Base-by-base conservation (phyloP, 768 basidiomycete genomes). In the Cyclocybe aegerita region DNA sequence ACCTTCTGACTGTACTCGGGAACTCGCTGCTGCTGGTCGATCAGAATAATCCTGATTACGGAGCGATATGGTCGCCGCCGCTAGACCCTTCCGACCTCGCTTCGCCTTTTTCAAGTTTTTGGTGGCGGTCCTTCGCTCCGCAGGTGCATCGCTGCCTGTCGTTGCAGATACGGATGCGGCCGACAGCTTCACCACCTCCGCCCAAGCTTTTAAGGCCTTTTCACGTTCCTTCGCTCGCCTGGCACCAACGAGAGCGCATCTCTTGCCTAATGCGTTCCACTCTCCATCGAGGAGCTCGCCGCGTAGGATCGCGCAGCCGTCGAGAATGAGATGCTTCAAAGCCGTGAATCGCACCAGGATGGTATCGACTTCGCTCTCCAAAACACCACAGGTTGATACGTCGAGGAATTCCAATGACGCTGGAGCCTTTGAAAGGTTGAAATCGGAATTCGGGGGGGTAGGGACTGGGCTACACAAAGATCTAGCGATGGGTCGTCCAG, bases 261-360 rank as follows among this genome's bases (percentile, higher is more conserved):
- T 0, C 75, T 60, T 53, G 0, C 88, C 89, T 2, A 93, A 58
- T 4, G 76, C 75, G 6, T 65, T 66, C 81, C 87, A 89, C 52
- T 85, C 74, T 31, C 78, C 77, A 11, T 72, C 71, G 11, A 77
- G 76, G n/a, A 73, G 71, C 2, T 82, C 80, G 2, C 71, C 78
- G 4, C 80, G 74, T 43, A 85, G 68, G 9, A 84, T 60, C 2
- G 73, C 66, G 59, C 88, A 90, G 4, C 72, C 76, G 58, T 96
- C 93, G 14, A 93, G 61, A 15, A 94, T 71, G 37, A 97, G 69
- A 59, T 90, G 82, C 51, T 75, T 69, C 9, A 96, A 65, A 1
- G 59, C 60, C 0, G 69, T 61, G 55, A 88, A 80, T 6, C 71
- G 75, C 4, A 70, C 67, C 0, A 88, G 63, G 7, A 91, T 60